These are phyloP conservation scores for Aspergillus olivimuriae DNA, from an alignment of 495 filamentous ascomycete genomes.

Conservation along the genomic window DNA sequence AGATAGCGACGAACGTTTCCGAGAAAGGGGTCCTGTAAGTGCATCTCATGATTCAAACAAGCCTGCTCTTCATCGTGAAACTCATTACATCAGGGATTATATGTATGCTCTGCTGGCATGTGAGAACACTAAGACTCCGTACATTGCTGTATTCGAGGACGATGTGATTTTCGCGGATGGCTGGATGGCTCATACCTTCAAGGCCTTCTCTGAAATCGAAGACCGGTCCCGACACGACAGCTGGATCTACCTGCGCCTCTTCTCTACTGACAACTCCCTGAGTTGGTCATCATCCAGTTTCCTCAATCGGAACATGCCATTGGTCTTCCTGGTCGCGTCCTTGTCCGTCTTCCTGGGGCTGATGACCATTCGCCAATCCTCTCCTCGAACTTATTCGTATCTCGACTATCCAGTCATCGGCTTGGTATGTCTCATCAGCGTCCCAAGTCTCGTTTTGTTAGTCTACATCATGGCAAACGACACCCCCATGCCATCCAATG, in stretches of 20 bases:
- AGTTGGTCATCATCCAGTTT: background rate
- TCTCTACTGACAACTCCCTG: background rate
- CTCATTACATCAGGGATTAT: too few species aligned
- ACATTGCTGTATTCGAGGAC: conserved; percentile 1
- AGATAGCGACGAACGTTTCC: conserved; percentile 17
- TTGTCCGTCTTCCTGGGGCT: background rate
- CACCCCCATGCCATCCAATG: background rate
- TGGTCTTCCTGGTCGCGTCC: background rate
- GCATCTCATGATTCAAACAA: too few species aligned
- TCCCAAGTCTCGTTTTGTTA: background rate
- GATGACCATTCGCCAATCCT: background rate
- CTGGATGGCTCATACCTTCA: background rate
- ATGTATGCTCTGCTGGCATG: background rate
- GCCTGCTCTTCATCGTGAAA: too few species aligned
- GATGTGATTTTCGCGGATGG: background rate
- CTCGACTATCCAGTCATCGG: background rate
- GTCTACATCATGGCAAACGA: background rate
- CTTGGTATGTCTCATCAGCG: background rate
- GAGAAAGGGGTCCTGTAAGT: too few species aligned
- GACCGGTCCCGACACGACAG: too few species aligned
- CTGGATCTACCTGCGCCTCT: background rate
- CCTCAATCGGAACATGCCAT: background rate
- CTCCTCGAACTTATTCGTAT: too few species aligned
- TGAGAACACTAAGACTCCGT: background rate
- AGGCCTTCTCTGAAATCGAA: background rate